Conservation (phyloP, 2,329 filamentous ascomycete species). For the Cladophialophora psammophila region DNA sequence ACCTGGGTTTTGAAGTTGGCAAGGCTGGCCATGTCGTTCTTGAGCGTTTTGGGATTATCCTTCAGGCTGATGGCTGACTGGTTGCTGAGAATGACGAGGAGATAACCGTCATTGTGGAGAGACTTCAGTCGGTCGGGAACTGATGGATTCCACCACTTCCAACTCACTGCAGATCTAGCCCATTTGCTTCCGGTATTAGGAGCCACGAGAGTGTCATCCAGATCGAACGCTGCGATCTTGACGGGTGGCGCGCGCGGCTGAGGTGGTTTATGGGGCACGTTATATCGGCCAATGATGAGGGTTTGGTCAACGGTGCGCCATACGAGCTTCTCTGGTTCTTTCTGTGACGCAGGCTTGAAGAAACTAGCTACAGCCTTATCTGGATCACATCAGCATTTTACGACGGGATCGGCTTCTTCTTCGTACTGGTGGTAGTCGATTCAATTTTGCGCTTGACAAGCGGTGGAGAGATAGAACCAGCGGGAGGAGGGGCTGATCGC, state of each 20-base stretch:
- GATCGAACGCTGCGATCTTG: slow-evolving; percentile 56
- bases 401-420: not conserved
- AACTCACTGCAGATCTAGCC: slow-evolving; percentile 73
- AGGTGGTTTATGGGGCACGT: slow-evolving; percentile 25
- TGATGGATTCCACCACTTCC: slow-evolving; percentile 88
- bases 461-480: slow-evolving; percentile 63
- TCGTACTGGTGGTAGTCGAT: slow-evolving; percentile 61
- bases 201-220: slow-evolving; percentile 84
- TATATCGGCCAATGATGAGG: slow-evolving; percentile 77
- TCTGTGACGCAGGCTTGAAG: slow-evolving; percentile 86
- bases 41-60: slow-evolving; percentile 73
- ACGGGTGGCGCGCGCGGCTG: slow-evolving; percentile 29
- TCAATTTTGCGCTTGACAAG: slow-evolving; percentile 63
- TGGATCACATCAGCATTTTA: slow-evolving; percentile 34
- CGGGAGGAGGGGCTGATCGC: slow-evolving; percentile 46
- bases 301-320: slow-evolving; percentile 75
- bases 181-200: slow-evolving; percentile 84
- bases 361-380: slow-evolving; percentile 74
- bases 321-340: slow-evolving; percentile 74
- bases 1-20: slow-evolving; percentile 84
- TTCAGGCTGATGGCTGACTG: slow-evolving; percentile 83
- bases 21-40: slow-evolving; percentile 71
- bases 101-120: slow-evolving; percentile 76
- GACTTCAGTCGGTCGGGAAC: slow-evolving; percentile 73
- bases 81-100: slow-evolving; percentile 83